Base-by-base conservation (phyloP, 495 filamentous ascomycete species). In the Talaromyces trachyspermus region DNA sequence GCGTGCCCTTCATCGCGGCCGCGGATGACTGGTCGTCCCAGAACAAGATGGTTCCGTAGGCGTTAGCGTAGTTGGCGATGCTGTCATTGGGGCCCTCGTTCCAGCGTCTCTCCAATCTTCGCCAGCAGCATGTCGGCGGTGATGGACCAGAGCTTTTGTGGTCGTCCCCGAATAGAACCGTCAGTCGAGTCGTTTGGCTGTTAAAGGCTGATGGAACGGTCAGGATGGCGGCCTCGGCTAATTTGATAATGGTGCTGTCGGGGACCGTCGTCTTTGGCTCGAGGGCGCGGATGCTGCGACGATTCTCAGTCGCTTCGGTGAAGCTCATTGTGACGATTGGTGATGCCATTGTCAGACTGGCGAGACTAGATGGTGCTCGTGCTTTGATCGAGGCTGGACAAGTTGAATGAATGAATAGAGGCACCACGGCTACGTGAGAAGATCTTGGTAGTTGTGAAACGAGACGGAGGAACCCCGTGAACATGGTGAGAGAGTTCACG, bases 41-140 rank as follows among this genome's bases (percentile, higher is more conserved):
- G 46, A 69, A 77, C 64, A 75, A 75, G 25, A 77, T 72, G 40
- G 74, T 75, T 55, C 74, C 74, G 46, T 78, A 76, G 18, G 58
- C 71, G 26, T 70, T 69, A 39, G 69, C 71, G 30, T 58, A 49
- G 29, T 49, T 58, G 57, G 70, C 63, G 45, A 63, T 75, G 27
- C 55, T 60, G 49, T 75, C 71, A 55, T 58, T 54, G 33, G 62
- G 54, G 11, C 67, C 54, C n/a, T n/a, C n/a, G n/a, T n/a, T n/a
- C n/a, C n/a, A 14, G 33, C 7, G 33, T 6, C 7, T 17, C 19
- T 37, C n/a, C 19, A 37, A 37, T 47, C 33, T 19, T 61, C 62
- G 22, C 59, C 61, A 22, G 56, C 60, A 19, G 72, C 64, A 14
- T 68, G 61, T 8, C 46, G 19, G 63, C 62, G 23, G 69, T 64